These are phyloP conservation scores for Penicillium herquei DNA, from an alignment of 495 filamentous ascomycete species.

Conservation along the genomic window DNA sequence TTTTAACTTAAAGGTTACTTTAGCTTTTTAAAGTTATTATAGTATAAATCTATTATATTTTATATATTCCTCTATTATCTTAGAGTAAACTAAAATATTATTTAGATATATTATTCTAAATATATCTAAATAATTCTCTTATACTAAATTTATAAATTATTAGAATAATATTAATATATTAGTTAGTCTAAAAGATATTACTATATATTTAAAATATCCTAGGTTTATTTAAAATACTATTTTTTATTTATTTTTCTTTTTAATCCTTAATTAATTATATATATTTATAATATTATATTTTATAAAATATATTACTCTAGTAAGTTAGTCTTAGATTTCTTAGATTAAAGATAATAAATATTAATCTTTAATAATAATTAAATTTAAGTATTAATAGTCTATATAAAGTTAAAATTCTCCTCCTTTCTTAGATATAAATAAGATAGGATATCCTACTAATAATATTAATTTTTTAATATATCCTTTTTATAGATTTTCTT, in stretches of 20 bases:
- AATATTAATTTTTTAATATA: no score
- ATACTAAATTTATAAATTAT: constrained; percentile 4
- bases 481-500: no score
- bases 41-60: constrained; percentile 5
- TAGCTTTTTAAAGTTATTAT: not conserved
- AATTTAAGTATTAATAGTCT: constrained; percentile 25
- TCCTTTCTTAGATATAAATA: constrained; percentile 30
- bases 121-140: constrained; percentile 11
- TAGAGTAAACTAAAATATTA: constrained; percentile 15
- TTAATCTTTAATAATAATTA: constrained; percentile 25
- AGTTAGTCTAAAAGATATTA: constrained; percentile 19
- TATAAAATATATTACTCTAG: constrained; percentile 19
- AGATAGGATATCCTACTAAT: constrained; percentile 12
- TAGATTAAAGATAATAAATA: constrained; percentile 20
- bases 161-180: constrained; percentile 15
- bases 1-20: not conserved
- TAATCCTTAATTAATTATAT: constrained; percentile 16
- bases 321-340: constrained; percentile 17
- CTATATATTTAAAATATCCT: no score
- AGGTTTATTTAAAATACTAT: no score
- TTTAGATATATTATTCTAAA: constrained; percentile 9
- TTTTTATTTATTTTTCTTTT: constrained; percentile 16
- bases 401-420: constrained; percentile 18
- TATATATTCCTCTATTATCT: constrained; percentile 12
- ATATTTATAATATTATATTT: constrained; percentile 24